Evolutionary conservation across 148 eudicot genomes (phyloP).

Genomic region (Amaranthus palmeri): DNA sequence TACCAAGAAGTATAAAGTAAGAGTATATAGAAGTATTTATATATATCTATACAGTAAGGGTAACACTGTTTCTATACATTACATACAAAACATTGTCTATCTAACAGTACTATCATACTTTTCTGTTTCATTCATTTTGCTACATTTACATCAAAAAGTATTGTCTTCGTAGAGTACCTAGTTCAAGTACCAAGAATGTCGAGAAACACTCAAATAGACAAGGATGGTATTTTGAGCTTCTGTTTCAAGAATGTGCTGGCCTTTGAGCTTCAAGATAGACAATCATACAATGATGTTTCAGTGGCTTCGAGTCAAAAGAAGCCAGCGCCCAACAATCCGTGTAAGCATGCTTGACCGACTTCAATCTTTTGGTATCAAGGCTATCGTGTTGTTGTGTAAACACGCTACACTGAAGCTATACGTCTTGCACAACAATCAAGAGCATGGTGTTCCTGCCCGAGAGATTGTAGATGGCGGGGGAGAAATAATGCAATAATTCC

Average conservation of each 20-base stretch:
- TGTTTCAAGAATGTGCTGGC: too few relatives aligned
- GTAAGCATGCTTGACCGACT: background rate
- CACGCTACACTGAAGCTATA: background rate
- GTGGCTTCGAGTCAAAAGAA: background rate
- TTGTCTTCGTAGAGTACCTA: too few relatives aligned
- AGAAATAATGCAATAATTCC: background rate
- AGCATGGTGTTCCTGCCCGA: background rate
- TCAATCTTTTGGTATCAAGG: background rate
- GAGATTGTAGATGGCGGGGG: background rate
- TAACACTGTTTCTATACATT: slow-evolving; percentile 4
- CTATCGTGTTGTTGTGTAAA: too few relatives aligned
- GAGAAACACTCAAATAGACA: background rate
- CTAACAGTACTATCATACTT: background rate
- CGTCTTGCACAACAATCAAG: background rate
- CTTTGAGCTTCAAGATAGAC: background rate
- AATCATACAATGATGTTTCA: background rate
- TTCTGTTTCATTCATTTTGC: too few relatives aligned
- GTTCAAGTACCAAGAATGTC: background rate
- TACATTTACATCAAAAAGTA: background rate
- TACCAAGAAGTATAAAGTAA: too few relatives aligned
- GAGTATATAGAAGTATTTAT: too few relatives aligned
- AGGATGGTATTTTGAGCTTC: background rate
- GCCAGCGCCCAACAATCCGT: background rate
- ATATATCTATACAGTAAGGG: background rate
- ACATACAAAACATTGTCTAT: slow-evolving; percentile 10